Percentiles rank a stretch among this genome's conserved stretches.
Evolutionary conservation across 768 basidiomycete genomes (phyloP).

Genomic region (Leucocoprinus leucothites): DNA sequence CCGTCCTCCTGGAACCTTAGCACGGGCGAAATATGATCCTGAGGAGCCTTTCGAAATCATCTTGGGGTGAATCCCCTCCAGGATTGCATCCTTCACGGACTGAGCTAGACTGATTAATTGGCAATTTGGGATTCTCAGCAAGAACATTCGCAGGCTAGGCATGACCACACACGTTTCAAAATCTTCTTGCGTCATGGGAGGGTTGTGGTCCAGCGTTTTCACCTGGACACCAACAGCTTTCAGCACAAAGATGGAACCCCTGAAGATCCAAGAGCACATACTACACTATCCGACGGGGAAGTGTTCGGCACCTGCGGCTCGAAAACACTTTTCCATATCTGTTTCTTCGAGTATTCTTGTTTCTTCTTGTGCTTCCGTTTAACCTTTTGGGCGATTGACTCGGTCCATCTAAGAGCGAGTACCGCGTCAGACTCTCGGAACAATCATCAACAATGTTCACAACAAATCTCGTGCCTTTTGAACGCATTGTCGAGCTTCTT

Average conservation of each 20-base stretch:
- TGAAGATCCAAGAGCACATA: slow-evolving; percentile 26
- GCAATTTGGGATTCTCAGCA: slow-evolving; percentile 4
- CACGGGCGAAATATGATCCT: slow-evolving; percentile 89
- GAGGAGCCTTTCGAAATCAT: slow-evolving; percentile 89
- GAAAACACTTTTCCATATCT: slow-evolving; percentile 80
- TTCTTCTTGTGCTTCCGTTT: slow-evolving; percentile 75
- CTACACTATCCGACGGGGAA: slow-evolving; percentile 23
- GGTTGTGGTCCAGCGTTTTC: slow-evolving; percentile 80
- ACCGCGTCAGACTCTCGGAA: not conserved
- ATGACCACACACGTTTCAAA: slow-evolving; percentile 58
- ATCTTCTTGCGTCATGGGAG: slow-evolving; percentile 69
- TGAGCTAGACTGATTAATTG: slow-evolving; percentile 49
- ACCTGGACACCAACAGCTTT: slow-evolving; percentile 34
- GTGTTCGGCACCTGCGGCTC: slow-evolving; percentile 52
- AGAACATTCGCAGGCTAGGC: not conserved
- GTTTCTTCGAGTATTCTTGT: slow-evolving; percentile 59
- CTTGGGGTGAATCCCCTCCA: slow-evolving; percentile 81
- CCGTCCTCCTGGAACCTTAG: slow-evolving; percentile 63
- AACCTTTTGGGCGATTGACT: slow-evolving; percentile 82
- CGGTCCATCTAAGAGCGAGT: slow-evolving; percentile 62
- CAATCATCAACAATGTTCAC: not conserved
- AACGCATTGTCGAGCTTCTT: slow-evolving; percentile 80
- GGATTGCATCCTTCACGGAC: slow-evolving; percentile 65
- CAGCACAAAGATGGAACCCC: not conserved
- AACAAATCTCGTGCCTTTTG: slow-evolving; percentile 50